Base-by-base conservation (phyloP, 768 basidiomycete species). In the Antrodiella citrinella region DNA sequence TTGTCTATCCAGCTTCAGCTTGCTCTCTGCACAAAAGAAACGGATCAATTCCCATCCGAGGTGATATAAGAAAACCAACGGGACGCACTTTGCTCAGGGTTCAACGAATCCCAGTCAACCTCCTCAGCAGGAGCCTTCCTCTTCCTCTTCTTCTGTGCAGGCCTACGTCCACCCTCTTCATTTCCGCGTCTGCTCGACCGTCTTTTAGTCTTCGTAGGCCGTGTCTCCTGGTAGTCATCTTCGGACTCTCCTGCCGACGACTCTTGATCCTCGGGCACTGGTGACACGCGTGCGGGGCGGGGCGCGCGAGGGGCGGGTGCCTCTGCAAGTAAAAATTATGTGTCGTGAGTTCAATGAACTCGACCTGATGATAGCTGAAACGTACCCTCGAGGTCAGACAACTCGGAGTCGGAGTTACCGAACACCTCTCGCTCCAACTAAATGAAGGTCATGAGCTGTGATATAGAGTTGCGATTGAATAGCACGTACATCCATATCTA, bases 321-420 rank as follows among this genome's bases (percentile, higher is more conserved):
- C 10, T 38, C 11, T 12, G 18, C 24, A n/a, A n/a, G n/a, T n/a
- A n/a, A n/a, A n/a, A n/a, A n/a, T n/a, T n/a, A n/a, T n/a, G n/a
- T n/a, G n/a, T n/a, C n/a, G n/a, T n/a, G n/a, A n/a, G n/a, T n/a
- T n/a, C n/a, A n/a, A n/a, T n/a, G n/a, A n/a, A n/a, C n/a, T n/a
- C n/a, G n/a, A n/a, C n/a, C n/a, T n/a, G n/a, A n/a, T n/a, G n/a
- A n/a, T n/a, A n/a, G n/a, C 19, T 26, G 51, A 54, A 61, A 49
- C 55, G 44, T 62, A 76, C 75, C 73, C n/a, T 77, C 80, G 30
- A 54, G 82, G 7, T 81, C 80, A 0, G 88, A 91, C 7, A 91
- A 78, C 54, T 94, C 91, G 2, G 89, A 90, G 59, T 86, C 86
- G 15, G 82, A 84, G 35, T 85, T 85, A 53, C 86, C 89, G 60